Evolutionary conservation across 345 rosid species (phyloP), one percentile per base, ranked within the genome.

Genomic region (Syzygium aqueum): DNA sequence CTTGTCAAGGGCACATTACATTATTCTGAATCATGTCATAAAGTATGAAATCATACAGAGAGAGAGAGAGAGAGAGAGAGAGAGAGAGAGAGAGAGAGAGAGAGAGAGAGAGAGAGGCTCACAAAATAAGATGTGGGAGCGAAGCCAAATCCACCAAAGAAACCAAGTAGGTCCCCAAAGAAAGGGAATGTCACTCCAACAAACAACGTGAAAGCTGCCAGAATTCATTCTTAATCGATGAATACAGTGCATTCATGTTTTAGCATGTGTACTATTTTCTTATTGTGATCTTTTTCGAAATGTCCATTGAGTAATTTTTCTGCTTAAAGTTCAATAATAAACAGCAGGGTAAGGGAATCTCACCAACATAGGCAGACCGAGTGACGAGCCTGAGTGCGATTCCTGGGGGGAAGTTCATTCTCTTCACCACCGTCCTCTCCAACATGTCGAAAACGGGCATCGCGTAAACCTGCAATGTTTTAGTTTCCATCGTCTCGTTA

Each of bases 121-220:
- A 95, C 99, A 84, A 97, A 96, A 91, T 91, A 97, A 80, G 99
- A 95, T 86, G 98, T 96, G 85, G 99, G 98, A 51, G 99, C 97
- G 89, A 95, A 96, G 22, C 99, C 97, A 87, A 97, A 97, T 89
- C 99, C 99, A 28, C 99, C 99, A 83, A 97, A 97, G 93, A 95
- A 97, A 61, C 99, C 99, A 87, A 97, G 94, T 88, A 97, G 95
- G 89, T 97, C 99, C 82, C 99, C 99, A 51, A 97, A 95, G 93
- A 97, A 97, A 2, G 99, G 99, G 90, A 97, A 97, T 6, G 94
- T 95, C 84, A 96, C 95, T 91, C 97, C 99, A 65, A 92, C 54
- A 65, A 97, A 94, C 73, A 97, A 89, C 25, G 99, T 96, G 88
- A 97, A 93, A 82, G 97, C 99, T 95, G 98, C 91, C 84, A 84